phyloP scores from a whole-genome alignment of 1,139 yeast species.

The Suzukiozyma palmioleophila region DNA sequence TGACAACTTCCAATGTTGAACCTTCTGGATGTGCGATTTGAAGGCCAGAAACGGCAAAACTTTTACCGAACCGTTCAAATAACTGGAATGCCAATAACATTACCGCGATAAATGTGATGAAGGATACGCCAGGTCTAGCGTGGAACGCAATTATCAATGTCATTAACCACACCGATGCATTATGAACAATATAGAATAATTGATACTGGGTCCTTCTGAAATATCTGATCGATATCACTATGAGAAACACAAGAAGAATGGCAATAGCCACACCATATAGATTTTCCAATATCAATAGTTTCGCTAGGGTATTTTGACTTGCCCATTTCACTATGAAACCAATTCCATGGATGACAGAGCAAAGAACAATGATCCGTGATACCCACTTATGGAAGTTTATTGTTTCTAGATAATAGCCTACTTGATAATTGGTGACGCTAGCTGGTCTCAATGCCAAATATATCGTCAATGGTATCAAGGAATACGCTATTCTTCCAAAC shows the following conservation, averaged over 20 bases:
- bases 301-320: constrained; percentile 26
- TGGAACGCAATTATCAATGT: constrained; percentile 31
- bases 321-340: constrained; percentile 52
- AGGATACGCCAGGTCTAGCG: constrained; percentile 40
- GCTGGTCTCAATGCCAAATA: constrained; percentile 57
- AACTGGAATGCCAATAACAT: constrained; percentile 22
- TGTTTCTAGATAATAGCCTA: constrained; percentile 52
- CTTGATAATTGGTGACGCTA: constrained; percentile 36
- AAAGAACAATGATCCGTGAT: constrained; percentile 55
- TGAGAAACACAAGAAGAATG: constrained; percentile 36
- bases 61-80: constrained; percentile 15
- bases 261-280: constrained; percentile 59
- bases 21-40: constrained; percentile 10
- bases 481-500: constrained; percentile 58
- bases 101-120: constrained; percentile 17
- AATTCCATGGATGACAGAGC: constrained; percentile 52
- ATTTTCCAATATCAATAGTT: constrained; percentile 46
- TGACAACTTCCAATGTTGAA: constrained; percentile 23
- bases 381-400: constrained; percentile 76
- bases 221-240: constrained; percentile 48
- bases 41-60: constrained; percentile 9
- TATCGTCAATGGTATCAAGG: constrained; percentile 61
- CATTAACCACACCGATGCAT: constrained; percentile 26
- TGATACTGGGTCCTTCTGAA: constrained; percentile 23
- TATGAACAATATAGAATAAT: constrained; percentile 33